These are phyloP conservation scores for Fraxinus baroniana DNA, from an alignment of 305 asterid genomes.

Conservation along the genomic window DNA sequence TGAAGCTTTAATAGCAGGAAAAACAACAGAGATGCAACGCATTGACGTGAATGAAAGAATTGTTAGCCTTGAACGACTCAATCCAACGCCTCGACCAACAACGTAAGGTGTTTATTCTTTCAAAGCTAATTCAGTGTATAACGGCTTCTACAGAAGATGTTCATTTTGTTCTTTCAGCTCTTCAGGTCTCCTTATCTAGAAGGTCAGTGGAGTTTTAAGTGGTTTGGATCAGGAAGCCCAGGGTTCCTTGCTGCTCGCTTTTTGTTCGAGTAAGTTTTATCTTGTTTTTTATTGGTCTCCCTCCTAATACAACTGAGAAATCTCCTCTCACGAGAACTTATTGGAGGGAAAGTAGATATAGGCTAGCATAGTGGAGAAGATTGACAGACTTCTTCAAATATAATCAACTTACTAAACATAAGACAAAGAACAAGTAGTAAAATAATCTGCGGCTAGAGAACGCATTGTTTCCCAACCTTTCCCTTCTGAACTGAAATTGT, in stretches of 20 bases:
- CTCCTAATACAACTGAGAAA: neutral
- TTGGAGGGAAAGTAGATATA: neutral
- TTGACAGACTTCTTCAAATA: neutral
- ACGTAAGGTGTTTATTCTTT: conserved; percentile 58
- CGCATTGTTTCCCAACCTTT: neutral
- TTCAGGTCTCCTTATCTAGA: conserved; percentile 47
- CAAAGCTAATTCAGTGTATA: neutral
- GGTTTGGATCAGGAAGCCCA: conserved; percentile 87
- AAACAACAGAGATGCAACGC: conserved; percentile 56
- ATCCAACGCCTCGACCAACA: conserved; percentile 71
- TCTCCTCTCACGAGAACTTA: neutral
- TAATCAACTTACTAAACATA: neutral
- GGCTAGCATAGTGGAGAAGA: neutral
- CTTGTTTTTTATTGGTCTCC: conserved; percentile 1
- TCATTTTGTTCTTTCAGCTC: conserved; percentile 26
- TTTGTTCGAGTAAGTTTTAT: conserved; percentile 58
- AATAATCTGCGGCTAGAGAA: neutral
- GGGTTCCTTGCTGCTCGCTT: conserved; percentile 60
- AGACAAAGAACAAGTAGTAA: neutral
- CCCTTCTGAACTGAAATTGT: neutral
- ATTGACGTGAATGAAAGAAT: conserved; percentile 89
- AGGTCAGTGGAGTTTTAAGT: conserved; percentile 63
- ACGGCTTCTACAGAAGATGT: conserved; percentile 9
- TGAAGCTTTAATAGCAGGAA: conserved; percentile 72
- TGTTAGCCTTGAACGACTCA: conserved; percentile 64